Evolutionary conservation across 768 basidiomycete species (phyloP).

Genomic region (Calocybe cyanea): DNA sequence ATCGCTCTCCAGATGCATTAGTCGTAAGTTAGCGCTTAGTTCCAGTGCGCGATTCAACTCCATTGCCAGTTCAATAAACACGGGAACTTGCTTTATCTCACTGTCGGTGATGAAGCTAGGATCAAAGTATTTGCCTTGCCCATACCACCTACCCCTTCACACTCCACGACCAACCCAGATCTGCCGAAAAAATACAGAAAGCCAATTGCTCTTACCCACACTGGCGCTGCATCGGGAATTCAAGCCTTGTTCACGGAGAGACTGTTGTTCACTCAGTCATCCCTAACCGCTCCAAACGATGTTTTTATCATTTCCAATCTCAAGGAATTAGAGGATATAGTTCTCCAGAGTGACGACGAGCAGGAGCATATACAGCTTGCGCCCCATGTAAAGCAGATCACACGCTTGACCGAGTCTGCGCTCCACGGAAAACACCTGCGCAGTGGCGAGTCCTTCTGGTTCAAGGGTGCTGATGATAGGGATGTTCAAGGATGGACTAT

Average conservation of each 20-base stretch:
- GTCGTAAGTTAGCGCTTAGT: slow-evolving; percentile 37
- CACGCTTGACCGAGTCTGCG: slow-evolving; percentile 55
- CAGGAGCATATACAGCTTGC: slow-evolving; percentile 18
- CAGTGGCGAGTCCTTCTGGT: slow-evolving; percentile 82
- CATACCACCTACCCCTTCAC: slow-evolving; percentile 56
- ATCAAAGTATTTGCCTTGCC: slow-evolving; percentile 71
- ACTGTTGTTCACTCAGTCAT: slow-evolving; percentile 70
- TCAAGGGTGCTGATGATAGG: slow-evolving; percentile 74
- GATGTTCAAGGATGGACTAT: slow-evolving; percentile 83
- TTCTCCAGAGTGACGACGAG: slow-evolving; percentile 28
- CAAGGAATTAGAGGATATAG: slow-evolving; percentile 36
- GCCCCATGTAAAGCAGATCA: slow-evolving; percentile 51
- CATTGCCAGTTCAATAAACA: slow-evolving; percentile 66
- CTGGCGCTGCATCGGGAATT: slow-evolving; percentile 56
- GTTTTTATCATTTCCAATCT: slow-evolving; percentile 60
- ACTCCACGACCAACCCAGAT: slow-evolving; percentile 51
- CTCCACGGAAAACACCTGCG: slow-evolving; percentile 57
- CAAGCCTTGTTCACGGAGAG: slow-evolving; percentile 57
- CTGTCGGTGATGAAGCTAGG: slow-evolving; percentile 75
- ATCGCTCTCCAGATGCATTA: slow-evolving; percentile 66
- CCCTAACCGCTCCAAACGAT: slow-evolving; percentile 77
- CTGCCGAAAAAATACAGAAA: slow-evolving; percentile 40
- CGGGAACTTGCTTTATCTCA: slow-evolving; percentile 64
- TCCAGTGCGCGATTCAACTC: background rate
- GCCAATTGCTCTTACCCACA: slow-evolving; percentile 59